A percentile compares a stretch with the other conserved stretches of the same genome.
phyloP scores from a whole-genome alignment of 306 rosid species.

The Quercus mongolica region DNA sequence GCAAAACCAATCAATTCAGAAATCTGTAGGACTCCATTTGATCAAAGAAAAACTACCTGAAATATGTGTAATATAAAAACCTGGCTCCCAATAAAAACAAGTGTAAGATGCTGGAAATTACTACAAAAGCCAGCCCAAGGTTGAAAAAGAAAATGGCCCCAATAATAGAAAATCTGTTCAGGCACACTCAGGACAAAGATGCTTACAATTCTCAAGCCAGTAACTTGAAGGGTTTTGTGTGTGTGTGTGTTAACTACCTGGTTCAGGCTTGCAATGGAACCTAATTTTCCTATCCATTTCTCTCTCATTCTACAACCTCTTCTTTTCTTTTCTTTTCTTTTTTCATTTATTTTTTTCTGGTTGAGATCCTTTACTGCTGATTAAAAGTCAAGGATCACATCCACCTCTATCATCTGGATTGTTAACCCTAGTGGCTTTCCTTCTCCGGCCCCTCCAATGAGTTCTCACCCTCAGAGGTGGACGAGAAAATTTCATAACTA shows the following conservation, averaged over 20 bases:
- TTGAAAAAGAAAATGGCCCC: background rate
- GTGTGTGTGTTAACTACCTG: background rate
- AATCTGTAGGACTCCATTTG: background rate
- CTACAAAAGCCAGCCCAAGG: background rate
- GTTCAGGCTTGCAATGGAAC: too few species aligned
- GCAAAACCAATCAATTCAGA: background rate
- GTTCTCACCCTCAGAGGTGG: background rate
- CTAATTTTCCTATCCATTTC: too few species aligned
- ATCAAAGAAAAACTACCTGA: background rate
- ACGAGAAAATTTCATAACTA: too few species aligned
- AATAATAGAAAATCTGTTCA: background rate
- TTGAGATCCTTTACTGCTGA: too few species aligned
- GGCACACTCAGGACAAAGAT: background rate
- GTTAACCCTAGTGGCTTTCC: background rate
- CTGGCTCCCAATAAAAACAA: background rate
- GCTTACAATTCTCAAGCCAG: background rate
- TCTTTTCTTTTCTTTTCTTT: background rate
- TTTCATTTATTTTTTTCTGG: background rate
- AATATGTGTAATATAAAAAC: background rate
- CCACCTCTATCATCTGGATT: background rate
- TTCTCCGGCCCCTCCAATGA: background rate
- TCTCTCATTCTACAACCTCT: too few species aligned
- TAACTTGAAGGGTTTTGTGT: background rate
- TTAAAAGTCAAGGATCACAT: background rate
- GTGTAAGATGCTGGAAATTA: background rate